These are phyloP conservation scores for Globisporangium iwayamae DNA, from an alignment of 352 stramenopile species.

Conservation along the genomic window DNA sequence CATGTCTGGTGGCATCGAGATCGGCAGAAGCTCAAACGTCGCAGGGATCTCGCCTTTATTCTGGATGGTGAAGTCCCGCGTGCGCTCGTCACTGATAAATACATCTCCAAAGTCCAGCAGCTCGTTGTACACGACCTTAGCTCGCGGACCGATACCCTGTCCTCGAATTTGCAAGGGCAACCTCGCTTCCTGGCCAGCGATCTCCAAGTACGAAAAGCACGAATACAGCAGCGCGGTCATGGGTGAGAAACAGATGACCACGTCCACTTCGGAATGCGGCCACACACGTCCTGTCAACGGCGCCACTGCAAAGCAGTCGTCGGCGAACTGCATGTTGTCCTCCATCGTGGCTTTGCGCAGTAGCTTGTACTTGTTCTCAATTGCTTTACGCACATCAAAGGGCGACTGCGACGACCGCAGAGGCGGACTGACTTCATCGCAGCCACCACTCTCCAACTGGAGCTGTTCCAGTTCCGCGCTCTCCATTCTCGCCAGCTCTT, in stretches of 20 bases:
- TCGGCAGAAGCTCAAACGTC: constrained; percentile 57
- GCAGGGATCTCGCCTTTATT: constrained; percentile 94
- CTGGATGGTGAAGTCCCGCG: constrained; percentile 89
- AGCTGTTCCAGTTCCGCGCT: constrained; percentile 61
- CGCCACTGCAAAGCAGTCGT: constrained; percentile 90
- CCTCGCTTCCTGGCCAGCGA: constrained; percentile 85
- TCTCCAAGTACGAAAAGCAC: constrained; percentile 84
- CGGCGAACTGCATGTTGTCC: constrained; percentile 93
- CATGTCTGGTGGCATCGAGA: constrained; percentile 31
- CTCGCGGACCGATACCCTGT: constrained; percentile 91
- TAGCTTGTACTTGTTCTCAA: constrained; percentile 91
- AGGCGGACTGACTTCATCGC: constrained; percentile 18
- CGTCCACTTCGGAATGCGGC: constrained; percentile 89
- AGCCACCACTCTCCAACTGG: constrained; percentile 33
- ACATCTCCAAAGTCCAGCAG: constrained; percentile 94
- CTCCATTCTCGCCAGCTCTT: constrained; percentile 85
- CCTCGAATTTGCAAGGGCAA: constrained; percentile 88
- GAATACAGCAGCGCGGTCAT: constrained; percentile 78
- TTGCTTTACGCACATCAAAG: constrained; percentile 55
- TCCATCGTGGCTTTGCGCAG: constrained; percentile 86
- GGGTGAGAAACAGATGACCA: constrained; percentile 90
- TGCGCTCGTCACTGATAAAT: constrained; percentile 89
- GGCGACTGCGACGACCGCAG: constrained; percentile 31
- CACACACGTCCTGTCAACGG: constrained; percentile 90
- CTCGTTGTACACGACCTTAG: constrained; percentile 91